Conservation (phyloP, 257 asterid genomes). For the Gentiana dahurica region DNA sequence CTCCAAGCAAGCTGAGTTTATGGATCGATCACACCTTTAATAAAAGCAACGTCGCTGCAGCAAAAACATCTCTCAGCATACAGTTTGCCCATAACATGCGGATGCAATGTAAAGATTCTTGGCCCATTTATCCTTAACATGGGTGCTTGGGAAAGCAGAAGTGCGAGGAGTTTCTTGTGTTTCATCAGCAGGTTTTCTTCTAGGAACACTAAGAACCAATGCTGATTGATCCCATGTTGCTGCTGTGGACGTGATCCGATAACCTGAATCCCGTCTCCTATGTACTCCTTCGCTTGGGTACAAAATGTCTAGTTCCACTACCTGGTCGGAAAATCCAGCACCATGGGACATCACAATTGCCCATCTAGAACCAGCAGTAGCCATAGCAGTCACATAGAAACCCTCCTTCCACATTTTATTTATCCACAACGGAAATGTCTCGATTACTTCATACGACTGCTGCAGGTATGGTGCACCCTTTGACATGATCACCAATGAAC, state of each 20-base stretch:
- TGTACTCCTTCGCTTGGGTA: conserved; percentile 73
- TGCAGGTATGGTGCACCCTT: conserved; percentile 58
- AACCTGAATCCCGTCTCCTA: conserved; percentile 59
- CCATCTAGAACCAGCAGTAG: conserved; percentile 58
- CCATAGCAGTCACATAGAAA: conserved; percentile 57
- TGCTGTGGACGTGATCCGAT: conserved; percentile 58
- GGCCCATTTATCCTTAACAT: conserved; percentile 46
- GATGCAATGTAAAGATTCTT: no score
- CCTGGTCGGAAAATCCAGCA: conserved; percentile 64
- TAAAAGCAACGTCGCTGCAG: no score
- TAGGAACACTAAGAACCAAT: conserved; percentile 52
- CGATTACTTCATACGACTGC: conserved; percentile 64
- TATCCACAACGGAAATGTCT: conserved; percentile 69
- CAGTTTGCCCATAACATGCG: no score
- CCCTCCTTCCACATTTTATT: conserved; percentile 71
- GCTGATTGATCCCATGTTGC: conserved; percentile 63
- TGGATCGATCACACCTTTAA: no score
- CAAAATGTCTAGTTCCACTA: conserved; percentile 56
- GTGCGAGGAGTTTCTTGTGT: conserved; percentile 83
- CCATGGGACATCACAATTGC: conserved; percentile 68
- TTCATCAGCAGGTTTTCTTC: conserved; percentile 58
- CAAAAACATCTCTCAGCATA: no score
- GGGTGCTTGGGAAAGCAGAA: conserved; percentile 68
- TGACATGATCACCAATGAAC: conserved; percentile 61
- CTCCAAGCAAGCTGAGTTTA: no score